Conservation (phyloP, 2,329 filamentous ascomycete species). For the Furcasterigmium sp. region DNA sequence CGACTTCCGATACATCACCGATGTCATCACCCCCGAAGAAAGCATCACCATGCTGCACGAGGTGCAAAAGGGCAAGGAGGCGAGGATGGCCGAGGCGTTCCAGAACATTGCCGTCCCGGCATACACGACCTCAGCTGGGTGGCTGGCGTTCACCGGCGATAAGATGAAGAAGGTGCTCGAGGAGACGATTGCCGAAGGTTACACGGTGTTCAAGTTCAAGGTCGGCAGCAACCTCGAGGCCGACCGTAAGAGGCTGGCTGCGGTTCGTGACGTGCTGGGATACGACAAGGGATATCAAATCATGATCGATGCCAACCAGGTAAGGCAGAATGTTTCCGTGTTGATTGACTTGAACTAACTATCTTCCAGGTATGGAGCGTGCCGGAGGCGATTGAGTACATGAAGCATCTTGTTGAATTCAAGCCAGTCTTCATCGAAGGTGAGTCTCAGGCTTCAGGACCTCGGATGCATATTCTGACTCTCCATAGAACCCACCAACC, state of each 20-base stretch:
- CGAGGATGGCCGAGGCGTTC: conserved; percentile 56
- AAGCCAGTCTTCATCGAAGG: conserved; percentile 57
- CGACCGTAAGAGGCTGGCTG: conserved; percentile 50
- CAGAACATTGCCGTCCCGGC: conserved; percentile 57
- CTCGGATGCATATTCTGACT: not conserved
- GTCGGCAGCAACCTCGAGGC: conserved; percentile 55
- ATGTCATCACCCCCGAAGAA: conserved; percentile 63
- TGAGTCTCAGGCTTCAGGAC: not conserved
- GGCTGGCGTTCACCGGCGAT: conserved; percentile 63
- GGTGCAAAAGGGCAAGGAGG: conserved; percentile 50
- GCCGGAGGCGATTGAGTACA: conserved; percentile 62
- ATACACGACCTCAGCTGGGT: conserved; percentile 64
- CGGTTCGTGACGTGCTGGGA: conserved; percentile 58
- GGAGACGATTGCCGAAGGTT: conserved; percentile 57
- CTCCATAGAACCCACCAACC: conserved; percentile 57
- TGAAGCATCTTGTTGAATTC: conserved; percentile 60
- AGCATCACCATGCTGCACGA: conserved; percentile 55
- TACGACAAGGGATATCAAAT: conserved; percentile 61
- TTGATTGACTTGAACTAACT: not conserved
- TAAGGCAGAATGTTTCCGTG: conserved; percentile 23
- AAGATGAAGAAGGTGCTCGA: conserved; percentile 58
- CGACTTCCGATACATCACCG: conserved; percentile 67
- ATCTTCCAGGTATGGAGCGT: conserved; percentile 54
- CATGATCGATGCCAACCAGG: conserved; percentile 68
- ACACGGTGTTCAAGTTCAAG: conserved; percentile 64